phyloP scores from a whole-genome alignment of 73 alveolate genomes.

The Paramecium pentaurelia region DNA sequence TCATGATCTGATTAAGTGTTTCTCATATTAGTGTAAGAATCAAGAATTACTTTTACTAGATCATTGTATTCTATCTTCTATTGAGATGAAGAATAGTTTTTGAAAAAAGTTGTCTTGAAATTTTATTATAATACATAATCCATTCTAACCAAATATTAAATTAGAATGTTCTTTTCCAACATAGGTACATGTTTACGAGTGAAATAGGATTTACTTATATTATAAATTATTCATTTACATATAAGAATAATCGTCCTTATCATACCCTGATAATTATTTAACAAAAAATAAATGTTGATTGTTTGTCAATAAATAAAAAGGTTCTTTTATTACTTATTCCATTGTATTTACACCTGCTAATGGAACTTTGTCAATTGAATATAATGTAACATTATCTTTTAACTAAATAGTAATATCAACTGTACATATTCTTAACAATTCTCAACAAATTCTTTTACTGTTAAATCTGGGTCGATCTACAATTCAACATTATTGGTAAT shows the following conservation, averaged over 20 bases:
- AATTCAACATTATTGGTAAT: not conserved
- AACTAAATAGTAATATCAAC: not conserved
- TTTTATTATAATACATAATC: not conserved
- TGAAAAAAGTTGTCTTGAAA: not conserved
- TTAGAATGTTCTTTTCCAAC: not conserved
- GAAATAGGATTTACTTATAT: slow-evolving; percentile 3
- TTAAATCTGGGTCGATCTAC: not conserved
- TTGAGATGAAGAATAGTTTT: not conserved
- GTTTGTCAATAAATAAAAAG: slow-evolving; percentile 15
- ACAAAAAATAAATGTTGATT: not conserved
- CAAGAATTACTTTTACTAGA: not conserved
- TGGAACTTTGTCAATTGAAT: slow-evolving; percentile 21
- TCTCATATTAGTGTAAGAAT: not conserved
- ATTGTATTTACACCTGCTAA: not conserved
- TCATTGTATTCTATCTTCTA: not conserved
- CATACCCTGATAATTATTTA: not conserved
- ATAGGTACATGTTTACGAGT: not conserved
- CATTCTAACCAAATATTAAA: slow-evolving; percentile 12
- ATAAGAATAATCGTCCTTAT: slow-evolving; percentile 37
- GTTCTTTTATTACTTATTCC: slow-evolving; percentile 24
- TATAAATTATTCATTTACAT: not conserved
- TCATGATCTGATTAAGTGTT: slow-evolving; percentile 23
- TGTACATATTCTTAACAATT: slow-evolving; percentile 7
- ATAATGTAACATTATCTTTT: slow-evolving; percentile 28
- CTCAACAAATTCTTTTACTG: not conserved